phyloP scores from a whole-genome alignment of 495 filamentous ascomycete species.

The Xylaria acuta region DNA sequence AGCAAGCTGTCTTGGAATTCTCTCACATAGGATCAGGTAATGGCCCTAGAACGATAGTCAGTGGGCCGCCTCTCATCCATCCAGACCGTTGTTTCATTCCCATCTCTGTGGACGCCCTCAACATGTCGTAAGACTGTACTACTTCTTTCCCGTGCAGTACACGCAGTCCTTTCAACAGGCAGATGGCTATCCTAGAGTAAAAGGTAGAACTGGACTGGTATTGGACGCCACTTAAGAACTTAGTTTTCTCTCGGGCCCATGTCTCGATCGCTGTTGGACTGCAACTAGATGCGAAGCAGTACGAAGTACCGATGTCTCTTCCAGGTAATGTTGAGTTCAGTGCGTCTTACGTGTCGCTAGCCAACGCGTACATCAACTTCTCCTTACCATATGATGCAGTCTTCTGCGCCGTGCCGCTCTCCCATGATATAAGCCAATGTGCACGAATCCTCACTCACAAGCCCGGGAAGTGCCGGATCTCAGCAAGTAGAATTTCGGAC shows the following conservation, averaged over 20 bases:
- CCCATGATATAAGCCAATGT: background rate
- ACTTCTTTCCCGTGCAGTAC: background rate
- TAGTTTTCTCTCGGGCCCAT: background rate
- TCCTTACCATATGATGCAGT: background rate
- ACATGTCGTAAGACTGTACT: background rate
- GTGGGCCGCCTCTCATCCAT: background rate
- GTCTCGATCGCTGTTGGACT: background rate
- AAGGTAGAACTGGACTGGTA: background rate
- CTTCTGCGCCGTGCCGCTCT: background rate
- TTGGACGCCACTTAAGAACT: constrained; percentile 6
- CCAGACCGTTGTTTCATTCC: background rate
- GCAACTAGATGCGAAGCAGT: constrained; percentile 5
- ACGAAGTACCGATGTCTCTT: background rate
- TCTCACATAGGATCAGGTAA: background rate
- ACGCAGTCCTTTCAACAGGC: background rate
- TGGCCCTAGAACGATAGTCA: background rate
- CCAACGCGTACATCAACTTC: background rate
- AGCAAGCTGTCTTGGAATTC: background rate
- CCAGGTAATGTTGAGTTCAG: background rate
- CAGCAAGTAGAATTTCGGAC: background rate
- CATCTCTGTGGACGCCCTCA: background rate
- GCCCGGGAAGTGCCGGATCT: background rate
- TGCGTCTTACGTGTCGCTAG: background rate
- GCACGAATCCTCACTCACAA: background rate
- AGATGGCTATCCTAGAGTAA: background rate